A percentile compares a stretch with the other conserved stretches of the same genome.
Evolutionary conservation across 192 early-diverging fungal species (phyloP).

Genomic region (Entophlyctis luteolus): DNA sequence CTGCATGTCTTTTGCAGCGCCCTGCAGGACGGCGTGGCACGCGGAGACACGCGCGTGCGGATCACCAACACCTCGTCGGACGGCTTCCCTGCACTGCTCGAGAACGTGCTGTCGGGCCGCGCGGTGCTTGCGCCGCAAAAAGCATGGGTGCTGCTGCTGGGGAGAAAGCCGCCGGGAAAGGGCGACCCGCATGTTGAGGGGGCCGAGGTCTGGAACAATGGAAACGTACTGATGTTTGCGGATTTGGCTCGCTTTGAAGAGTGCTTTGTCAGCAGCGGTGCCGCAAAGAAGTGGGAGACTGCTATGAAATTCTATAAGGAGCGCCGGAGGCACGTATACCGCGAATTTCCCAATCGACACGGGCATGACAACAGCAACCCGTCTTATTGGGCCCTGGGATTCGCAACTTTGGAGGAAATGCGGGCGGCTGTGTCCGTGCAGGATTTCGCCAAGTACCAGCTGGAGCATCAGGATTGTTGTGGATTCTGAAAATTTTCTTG

Average conservation of each 20-base stretch:
- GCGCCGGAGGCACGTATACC: not conserved
- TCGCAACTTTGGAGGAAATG: conserved; percentile 14
- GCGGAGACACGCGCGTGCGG: not conserved
- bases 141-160: conserved; percentile 7
- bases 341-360: conserved; percentile 17
- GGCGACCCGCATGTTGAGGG: not conserved
- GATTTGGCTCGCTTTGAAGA: conserved; percentile 8
- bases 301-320: conserved; percentile 2
- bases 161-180: not conserved
- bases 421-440: no score
- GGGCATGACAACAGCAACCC: conserved; percentile 32
- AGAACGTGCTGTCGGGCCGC: not conserved
- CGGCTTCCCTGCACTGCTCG: not conserved
- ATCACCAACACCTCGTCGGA: not conserved
- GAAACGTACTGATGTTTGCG: conserved; percentile 24
- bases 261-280: not conserved
- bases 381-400: conserved; percentile 35
- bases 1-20: conserved; percentile 13
- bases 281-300: not conserved
- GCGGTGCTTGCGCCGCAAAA: not conserved
- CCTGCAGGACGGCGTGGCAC: conserved; percentile 15
- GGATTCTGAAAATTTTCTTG: no score
- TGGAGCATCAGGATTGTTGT: not conserved
- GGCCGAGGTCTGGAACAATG: conserved; percentile 30
- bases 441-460: not conserved